Evolutionary conservation across 495 filamentous ascomycete genomes (phyloP).

Genomic region (Chaetomium fimeti): DNA sequence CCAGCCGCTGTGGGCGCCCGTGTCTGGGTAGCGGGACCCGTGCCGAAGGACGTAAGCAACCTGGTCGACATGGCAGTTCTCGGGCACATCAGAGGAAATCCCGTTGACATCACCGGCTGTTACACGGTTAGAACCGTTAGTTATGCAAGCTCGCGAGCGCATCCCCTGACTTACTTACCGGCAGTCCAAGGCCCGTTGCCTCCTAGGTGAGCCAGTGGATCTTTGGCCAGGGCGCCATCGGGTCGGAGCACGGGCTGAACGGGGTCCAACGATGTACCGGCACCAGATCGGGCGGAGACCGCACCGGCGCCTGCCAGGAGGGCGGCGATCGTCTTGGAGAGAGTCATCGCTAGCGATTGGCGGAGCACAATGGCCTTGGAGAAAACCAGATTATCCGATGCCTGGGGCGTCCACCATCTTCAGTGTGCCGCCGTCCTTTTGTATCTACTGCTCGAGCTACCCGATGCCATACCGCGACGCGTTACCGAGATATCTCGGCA

Average conservation of each 20-base stretch:
- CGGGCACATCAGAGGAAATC: slow-evolving; percentile 49
- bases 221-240: background rate
- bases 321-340: background rate
- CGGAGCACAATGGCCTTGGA: background rate
- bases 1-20: slow-evolving; percentile 55
- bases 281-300: background rate
- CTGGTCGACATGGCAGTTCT: slow-evolving; percentile 54
- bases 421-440: background rate
- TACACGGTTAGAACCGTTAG: slow-evolving; percentile 23
- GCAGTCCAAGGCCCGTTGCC: slow-evolving; percentile 1
- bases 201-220: slow-evolving; percentile 1
- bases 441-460: background rate
- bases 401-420: background rate
- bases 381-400: background rate
- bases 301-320: background rate
- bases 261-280: background rate
- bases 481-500: background rate
- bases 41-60: slow-evolving; percentile 56
- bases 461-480: background rate
- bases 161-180: background rate
- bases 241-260: slow-evolving; percentile 1
- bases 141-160: background rate
- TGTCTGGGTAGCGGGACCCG: slow-evolving; percentile 57
- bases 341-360: background rate
- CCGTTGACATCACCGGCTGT: slow-evolving; percentile 56